Percentiles rank a stretch among this genome's conserved stretches.
Evolutionary conservation across 2,329 filamentous ascomycete genomes (phyloP).

Genomic region (Sporothrix variecibatus): DNA sequence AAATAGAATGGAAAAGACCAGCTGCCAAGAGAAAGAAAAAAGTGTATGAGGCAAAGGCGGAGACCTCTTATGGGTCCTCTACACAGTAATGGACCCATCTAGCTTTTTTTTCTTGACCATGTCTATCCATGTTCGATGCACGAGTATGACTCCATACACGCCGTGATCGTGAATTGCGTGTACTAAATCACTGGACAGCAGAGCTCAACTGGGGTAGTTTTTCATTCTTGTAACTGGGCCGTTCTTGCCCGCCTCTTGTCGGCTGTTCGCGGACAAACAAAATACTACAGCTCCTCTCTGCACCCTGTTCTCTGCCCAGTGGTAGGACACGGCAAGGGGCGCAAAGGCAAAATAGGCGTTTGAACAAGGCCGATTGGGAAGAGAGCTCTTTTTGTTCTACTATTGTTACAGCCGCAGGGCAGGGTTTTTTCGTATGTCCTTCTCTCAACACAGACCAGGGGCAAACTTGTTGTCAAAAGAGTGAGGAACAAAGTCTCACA

Average conservation of each 20-base stretch:
- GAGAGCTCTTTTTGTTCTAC: not conserved
- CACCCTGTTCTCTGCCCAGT: not conserved
- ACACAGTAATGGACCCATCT: too few species aligned
- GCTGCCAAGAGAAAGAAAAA: not conserved
- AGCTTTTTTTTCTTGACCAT: not conserved
- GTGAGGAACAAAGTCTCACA: not conserved
- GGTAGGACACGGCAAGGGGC: not conserved
- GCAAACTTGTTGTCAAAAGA: not conserved
- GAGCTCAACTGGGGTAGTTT: not conserved
- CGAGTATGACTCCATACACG: not conserved
- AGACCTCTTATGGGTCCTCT: conserved; percentile 10
- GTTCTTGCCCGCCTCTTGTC: not conserved
- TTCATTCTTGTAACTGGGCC: not conserved
- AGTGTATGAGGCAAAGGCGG: conserved; percentile 10
- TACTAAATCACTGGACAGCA: not conserved
- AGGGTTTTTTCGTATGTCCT: not conserved
- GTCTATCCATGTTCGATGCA: not conserved
- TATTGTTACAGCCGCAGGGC: not conserved
- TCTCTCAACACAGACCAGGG: not conserved
- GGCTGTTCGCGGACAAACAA: not conserved
- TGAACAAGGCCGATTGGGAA: not conserved
- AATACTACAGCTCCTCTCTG: not conserved
- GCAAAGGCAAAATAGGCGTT: not conserved
- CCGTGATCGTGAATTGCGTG: not conserved
- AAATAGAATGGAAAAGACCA: not conserved